A percentile compares a stretch with the other conserved stretches of the same genome.
Conservation (phyloP, 108 stramenopile species). For the Asterionellopsis glacialis region DNA sequence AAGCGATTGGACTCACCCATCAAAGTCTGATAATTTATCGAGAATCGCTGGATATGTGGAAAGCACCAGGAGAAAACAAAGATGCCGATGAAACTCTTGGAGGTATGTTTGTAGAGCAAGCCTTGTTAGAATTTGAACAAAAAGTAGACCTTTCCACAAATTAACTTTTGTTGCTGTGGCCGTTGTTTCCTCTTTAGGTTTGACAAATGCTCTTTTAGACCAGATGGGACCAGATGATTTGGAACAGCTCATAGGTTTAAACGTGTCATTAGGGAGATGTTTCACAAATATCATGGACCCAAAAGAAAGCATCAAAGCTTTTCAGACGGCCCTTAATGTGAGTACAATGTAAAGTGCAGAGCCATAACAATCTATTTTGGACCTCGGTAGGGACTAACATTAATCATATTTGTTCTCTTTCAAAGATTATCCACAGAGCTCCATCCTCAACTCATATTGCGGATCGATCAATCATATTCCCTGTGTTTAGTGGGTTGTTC, state of each 20-base stretch:
- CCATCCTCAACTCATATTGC: constrained; percentile 10
- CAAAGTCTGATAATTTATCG: constrained; percentile 47
- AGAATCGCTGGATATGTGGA: constrained; percentile 44
- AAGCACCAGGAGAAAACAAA: constrained; percentile 22
- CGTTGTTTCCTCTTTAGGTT: constrained; percentile 6
- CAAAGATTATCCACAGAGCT: constrained; percentile 17
- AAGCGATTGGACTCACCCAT: constrained; percentile 43
- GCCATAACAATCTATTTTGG: neutral
- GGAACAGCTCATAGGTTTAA: constrained; percentile 4
- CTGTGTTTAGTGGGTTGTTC: constrained; percentile 56
- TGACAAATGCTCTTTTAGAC: constrained; percentile 13
- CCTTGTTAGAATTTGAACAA: neutral
- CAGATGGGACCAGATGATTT: constrained; percentile 1
- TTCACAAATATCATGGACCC: constrained; percentile 8
- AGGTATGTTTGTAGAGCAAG: constrained; percentile 1
- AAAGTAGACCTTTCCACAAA: neutral
- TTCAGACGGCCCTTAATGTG: constrained; percentile 10
- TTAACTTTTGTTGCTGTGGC: constrained; percentile 1
- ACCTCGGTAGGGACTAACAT: neutral
- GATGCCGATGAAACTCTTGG: constrained; percentile 21
- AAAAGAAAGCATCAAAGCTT: constrained; percentile 5
- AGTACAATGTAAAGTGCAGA: neutral
- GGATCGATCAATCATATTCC: constrained; percentile 58
- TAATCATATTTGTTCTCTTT: neutral
- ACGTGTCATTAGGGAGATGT: constrained; percentile 4